Evolutionary conservation across 2,329 filamentous ascomycete species (phyloP).

Genomic region (Stemphylium vesicarium): DNA sequence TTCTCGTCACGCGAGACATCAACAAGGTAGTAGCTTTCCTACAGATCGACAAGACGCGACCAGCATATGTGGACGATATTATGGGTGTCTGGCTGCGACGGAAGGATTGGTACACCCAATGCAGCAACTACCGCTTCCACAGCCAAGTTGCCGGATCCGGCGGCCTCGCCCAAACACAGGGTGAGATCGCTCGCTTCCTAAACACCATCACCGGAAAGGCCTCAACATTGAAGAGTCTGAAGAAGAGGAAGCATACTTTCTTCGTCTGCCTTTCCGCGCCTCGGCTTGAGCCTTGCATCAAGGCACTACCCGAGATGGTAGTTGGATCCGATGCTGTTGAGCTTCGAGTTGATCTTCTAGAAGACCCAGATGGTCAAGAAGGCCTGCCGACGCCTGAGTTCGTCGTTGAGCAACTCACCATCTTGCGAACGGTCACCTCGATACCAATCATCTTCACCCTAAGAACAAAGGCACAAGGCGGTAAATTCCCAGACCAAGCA

Average conservation of each 20-base stretch:
- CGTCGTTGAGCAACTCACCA: constrained; percentile 79
- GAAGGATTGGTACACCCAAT: constrained; percentile 87
- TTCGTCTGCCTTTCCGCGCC: constrained; percentile 92
- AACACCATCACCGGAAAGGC: constrained; percentile 69
- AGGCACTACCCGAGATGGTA: constrained; percentile 72
- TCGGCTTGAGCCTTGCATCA: constrained; percentile 67
- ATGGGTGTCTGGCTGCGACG: constrained; percentile 87
- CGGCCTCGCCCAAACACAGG: constrained; percentile 60
- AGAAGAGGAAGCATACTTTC: constrained; percentile 76
- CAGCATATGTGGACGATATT: constrained; percentile 92
- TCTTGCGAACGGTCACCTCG: constrained; percentile 73
- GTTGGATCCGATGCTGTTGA: constrained; percentile 93
- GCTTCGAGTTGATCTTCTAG: constrained; percentile 86
- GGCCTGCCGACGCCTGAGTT: constrained; percentile 73
- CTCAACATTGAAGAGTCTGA: constrained; percentile 62
- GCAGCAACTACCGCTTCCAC: constrained; percentile 93
- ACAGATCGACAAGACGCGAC: constrained; percentile 84
- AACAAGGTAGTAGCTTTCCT: constrained; percentile 88
- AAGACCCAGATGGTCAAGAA: constrained; percentile 67
- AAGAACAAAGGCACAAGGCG: constrained; percentile 83
- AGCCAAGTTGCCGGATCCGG: constrained; percentile 68
- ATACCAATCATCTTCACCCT: constrained; percentile 93
- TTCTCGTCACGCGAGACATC: constrained; percentile 87
- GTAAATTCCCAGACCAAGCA: constrained; percentile 80
- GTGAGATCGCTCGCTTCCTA: constrained; percentile 77